These are phyloP conservation scores for Tephrocybe sp. DNA, from an alignment of 768 basidiomycete genomes.

Conservation along the genomic window DNA sequence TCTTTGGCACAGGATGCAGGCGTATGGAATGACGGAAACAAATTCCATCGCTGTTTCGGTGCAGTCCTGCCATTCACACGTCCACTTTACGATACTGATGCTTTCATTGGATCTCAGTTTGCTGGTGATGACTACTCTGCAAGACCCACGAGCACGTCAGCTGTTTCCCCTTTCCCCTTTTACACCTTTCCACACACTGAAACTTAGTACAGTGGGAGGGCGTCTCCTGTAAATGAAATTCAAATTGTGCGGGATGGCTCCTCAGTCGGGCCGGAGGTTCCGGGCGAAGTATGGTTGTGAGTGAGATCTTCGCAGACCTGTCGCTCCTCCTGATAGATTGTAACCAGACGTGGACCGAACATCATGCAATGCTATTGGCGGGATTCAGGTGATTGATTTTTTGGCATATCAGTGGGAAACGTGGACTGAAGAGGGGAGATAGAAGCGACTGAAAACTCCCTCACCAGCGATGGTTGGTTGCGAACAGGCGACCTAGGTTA, in stretches of 20 bases:
- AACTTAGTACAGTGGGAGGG: constrained; percentile 42
- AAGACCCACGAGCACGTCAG: constrained; percentile 53
- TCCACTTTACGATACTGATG: too few species aligned
- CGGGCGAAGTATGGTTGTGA: constrained; percentile 56
- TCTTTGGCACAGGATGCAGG: constrained; percentile 40
- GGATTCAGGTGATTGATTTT: constrained; percentile 40
- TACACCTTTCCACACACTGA: not conserved
- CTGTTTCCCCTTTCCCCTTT: not conserved
- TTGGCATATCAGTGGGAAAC: not conserved
- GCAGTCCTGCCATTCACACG: constrained; percentile 5
- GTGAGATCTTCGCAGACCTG: constrained; percentile 15
- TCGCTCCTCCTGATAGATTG: not conserved
- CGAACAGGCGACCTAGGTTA: constrained; percentile 55
- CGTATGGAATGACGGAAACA: constrained; percentile 61
- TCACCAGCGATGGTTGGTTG: constrained; percentile 61
- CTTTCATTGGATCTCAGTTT: too few species aligned
- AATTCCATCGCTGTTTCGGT: constrained; percentile 57
- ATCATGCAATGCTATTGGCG: constrained; percentile 65
- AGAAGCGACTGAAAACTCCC: constrained; percentile 44
- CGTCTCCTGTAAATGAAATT: constrained; percentile 58
- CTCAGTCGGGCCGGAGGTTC: constrained; percentile 31
- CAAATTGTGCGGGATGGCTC: constrained; percentile 43
- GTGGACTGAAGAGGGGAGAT: not conserved
- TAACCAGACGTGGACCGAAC: constrained; percentile 53
- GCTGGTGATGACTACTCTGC: constrained; percentile 60